Evolutionary conservation across 306 rosid genomes (phyloP).

Genomic region (Vachellia collinsii): DNA sequence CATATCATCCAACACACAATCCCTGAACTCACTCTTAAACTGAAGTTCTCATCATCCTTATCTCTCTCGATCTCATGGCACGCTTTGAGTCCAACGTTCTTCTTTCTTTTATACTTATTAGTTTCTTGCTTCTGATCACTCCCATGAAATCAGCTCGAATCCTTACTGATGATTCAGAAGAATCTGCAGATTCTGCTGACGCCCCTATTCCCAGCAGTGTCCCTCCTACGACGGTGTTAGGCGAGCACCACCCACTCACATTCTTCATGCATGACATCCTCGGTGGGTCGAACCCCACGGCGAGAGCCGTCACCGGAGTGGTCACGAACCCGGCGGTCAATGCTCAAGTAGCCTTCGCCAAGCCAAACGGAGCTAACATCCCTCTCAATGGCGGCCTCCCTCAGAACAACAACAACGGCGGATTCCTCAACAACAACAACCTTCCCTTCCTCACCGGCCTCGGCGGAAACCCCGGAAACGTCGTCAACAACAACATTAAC

Average conservation of each 20-base stretch:
- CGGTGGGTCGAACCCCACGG: conserved; percentile 77
- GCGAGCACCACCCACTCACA: conserved; percentile 41
- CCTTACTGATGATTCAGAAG: conserved; percentile 39
- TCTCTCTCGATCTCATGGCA: conserved; percentile 39
- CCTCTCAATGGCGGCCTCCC: conserved; percentile 62
- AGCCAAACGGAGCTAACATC: conserved; percentile 82
- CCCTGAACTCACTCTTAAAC: background rate
- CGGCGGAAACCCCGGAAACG: conserved; percentile 47
- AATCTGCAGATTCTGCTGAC: background rate
- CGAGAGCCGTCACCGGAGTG: conserved; percentile 70
- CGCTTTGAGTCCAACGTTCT: background rate
- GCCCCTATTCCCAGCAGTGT: background rate
- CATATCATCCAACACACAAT: background rate
- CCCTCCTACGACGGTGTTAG: background rate
- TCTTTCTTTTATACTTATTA: conserved; percentile 27
- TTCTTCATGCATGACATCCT: conserved; percentile 87
- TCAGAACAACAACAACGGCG: conserved; percentile 69
- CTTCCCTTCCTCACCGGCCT: conserved; percentile 91
- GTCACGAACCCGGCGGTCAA: conserved; percentile 75
- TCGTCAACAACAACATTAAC: conserved; percentile 55
- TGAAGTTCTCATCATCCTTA: background rate
- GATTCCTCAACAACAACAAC: conserved; percentile 76
- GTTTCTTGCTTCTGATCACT: conserved; percentile 33
- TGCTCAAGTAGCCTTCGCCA: conserved; percentile 84
- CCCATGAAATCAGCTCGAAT: conserved; percentile 42